phyloP scores from a whole-genome alignment of 495 filamentous ascomycete genomes.

The Aspergillus coremiiformis region DNA sequence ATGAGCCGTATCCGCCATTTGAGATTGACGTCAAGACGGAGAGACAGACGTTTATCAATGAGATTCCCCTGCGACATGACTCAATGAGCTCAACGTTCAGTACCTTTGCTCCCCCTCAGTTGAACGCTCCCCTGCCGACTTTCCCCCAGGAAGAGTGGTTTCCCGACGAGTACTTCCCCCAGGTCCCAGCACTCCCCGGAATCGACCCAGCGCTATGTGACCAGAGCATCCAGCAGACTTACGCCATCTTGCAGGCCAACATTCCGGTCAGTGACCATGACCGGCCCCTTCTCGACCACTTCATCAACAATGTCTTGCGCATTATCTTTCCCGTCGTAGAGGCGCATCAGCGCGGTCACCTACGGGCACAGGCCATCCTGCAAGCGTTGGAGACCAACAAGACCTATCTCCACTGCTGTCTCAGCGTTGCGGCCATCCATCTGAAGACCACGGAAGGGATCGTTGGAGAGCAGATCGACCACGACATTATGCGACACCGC shows the following conservation, averaged over 20 bases:
- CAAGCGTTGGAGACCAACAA: constrained; percentile 83
- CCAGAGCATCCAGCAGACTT: constrained; percentile 16
- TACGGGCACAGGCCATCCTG: constrained; percentile 72
- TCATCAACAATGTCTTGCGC: constrained; percentile 78
- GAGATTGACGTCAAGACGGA: constrained; percentile 96
- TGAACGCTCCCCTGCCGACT: constrained; percentile 53
- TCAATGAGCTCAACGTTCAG: constrained; percentile 83
- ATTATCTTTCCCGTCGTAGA: constrained; percentile 89
- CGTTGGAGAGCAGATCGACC: constrained; percentile 70
- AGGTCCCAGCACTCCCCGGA: constrained; percentile 26
- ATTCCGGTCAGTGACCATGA: constrained; percentile 89
- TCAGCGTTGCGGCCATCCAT: constrained; percentile 93
- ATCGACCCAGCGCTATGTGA: constrained; percentile 40
- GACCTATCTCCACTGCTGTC: constrained; percentile 88
- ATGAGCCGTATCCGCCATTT: constrained; percentile 57
- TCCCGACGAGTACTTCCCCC: constrained; percentile 60
- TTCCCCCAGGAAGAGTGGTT: constrained; percentile 72
- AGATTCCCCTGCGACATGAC: constrained; percentile 74
- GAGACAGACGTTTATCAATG: constrained; percentile 88
- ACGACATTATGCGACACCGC: constrained; percentile 89
- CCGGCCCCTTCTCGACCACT: constrained; percentile 81
- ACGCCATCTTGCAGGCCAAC: constrained; percentile 50
- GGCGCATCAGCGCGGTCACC: constrained; percentile 72
- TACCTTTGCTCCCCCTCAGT: constrained; percentile 70
- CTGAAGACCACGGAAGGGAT: constrained; percentile 69